Percentiles rank a stretch among this genome's conserved stretches.
phyloP scores from a whole-genome alignment of 2,329 filamentous ascomycete species.

The Diaporthe velutina region DNA sequence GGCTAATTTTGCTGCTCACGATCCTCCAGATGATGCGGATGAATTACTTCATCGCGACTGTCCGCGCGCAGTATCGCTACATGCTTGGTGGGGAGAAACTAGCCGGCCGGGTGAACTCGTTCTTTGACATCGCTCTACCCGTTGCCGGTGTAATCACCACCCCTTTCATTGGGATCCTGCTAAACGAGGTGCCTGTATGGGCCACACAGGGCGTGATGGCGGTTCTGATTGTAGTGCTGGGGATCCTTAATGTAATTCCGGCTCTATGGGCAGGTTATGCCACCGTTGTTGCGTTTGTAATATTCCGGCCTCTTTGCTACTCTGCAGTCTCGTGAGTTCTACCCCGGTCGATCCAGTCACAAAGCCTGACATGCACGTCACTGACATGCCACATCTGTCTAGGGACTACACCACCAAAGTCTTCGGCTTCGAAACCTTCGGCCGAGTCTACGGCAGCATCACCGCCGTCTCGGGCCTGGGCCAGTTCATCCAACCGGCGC shows the following conservation, averaged over 20 bases:
- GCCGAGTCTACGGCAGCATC: conserved; percentile 82
- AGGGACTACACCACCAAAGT: conserved; percentile 83
- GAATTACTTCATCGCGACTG: conserved; percentile 78
- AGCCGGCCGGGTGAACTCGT: conserved; percentile 53
- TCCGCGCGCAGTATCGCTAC: conserved; percentile 77
- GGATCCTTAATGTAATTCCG: conserved; percentile 70
- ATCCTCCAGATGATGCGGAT: conserved; percentile 73
- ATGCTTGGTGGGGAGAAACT: conserved; percentile 64
- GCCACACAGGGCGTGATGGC: conserved; percentile 72
- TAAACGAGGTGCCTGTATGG: conserved; percentile 75
- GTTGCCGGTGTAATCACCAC: conserved; percentile 77
- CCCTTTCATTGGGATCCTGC: conserved; percentile 78
- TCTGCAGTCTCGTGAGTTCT: conserved; percentile 73
- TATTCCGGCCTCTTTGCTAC: conserved; percentile 83
- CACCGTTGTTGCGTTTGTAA: conserved; percentile 76
- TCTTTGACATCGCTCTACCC: conserved; percentile 67
- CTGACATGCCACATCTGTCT: neutral
- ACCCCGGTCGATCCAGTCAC: neutral
- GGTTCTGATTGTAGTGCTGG: conserved; percentile 70
- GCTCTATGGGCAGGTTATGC: conserved; percentile 69
- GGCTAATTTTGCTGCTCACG: conserved; percentile 76
- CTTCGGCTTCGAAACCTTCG: conserved; percentile 83
- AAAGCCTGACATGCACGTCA: too few species aligned
- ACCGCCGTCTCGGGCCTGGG: conserved; percentile 80
- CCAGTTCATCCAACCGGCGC: conserved; percentile 77